These are phyloP conservation scores for Paxillus involutus DNA, from an alignment of 768 basidiomycete genomes.

Conservation along the genomic window DNA sequence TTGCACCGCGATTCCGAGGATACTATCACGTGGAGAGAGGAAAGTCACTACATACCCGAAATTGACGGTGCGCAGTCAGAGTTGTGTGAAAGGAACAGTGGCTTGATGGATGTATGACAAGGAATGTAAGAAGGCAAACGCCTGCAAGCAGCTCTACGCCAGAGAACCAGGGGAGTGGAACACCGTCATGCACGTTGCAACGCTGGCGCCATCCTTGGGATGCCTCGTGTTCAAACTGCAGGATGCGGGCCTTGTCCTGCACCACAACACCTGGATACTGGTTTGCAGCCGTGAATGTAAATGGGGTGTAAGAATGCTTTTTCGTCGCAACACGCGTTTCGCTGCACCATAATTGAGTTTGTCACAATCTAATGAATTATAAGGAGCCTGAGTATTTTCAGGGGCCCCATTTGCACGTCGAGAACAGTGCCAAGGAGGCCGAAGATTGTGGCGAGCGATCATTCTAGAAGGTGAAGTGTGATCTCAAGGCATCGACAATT, in stretches of 20 bases:
- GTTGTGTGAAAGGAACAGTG: conserved; percentile 5
- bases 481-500: background rate
- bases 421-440: background rate
- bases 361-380: background rate
- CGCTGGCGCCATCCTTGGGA: conserved; percentile 4
- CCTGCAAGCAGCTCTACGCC: conserved; percentile 14
- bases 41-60: too few relatives aligned
- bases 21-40: conserved; percentile 3
- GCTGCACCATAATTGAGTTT: background rate
- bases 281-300: background rate
- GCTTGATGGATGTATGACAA: conserved; percentile 16
- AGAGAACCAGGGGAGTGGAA: conserved; percentile 13
- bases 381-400: background rate
- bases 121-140: background rate
- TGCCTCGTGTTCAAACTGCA: conserved; percentile 14
- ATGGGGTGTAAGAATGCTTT: background rate
- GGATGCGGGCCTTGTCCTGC: background rate
- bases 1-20: conserved; percentile 1
- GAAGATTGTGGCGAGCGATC: background rate
- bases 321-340: background rate
- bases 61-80: conserved; percentile 5
- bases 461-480: background rate
- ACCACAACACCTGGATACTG: background rate
- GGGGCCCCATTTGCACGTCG: background rate
- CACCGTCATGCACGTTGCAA: conserved; percentile 9